Percentiles rank a stretch among this genome's conserved stretches.
phyloP scores from a whole-genome alignment of 768 basidiomycete genomes.

The Tricholoma sp. region DNA sequence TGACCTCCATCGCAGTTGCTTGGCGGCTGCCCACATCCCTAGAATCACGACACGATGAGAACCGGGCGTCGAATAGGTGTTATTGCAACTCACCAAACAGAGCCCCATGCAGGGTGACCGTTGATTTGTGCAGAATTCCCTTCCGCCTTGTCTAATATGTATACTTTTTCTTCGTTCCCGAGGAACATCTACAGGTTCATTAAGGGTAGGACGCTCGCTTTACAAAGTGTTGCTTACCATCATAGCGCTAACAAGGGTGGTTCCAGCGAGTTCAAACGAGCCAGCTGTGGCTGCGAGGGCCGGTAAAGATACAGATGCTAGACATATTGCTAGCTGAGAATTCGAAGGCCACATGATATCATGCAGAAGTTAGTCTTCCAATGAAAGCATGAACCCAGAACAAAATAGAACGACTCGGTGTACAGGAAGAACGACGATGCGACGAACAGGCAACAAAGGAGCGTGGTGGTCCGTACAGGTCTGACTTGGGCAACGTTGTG shows the following conservation, averaged over 20 bases:
- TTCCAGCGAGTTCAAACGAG: constrained; percentile 30
- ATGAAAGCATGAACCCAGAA: neutral
- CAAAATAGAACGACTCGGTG: neutral
- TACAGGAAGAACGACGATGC: neutral
- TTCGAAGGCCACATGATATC: constrained; percentile 10
- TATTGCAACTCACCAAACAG: constrained; percentile 47
- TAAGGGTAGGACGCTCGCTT: neutral
- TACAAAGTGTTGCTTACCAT: constrained; percentile 24
- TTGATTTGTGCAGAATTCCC: constrained; percentile 54
- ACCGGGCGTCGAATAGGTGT: neutral
- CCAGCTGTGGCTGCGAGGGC: constrained; percentile 25
- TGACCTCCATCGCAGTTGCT: constrained; percentile 64
- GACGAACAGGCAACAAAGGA: neutral
- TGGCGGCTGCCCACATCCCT: constrained; percentile 62
- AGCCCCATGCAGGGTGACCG: constrained; percentile 65
- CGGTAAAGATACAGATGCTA: constrained; percentile 17
- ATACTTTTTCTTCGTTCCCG: constrained; percentile 63
- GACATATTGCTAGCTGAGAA: constrained; percentile 21
- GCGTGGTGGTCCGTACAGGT: neutral
- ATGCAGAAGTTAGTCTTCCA: neutral
- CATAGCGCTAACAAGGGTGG: constrained; percentile 33
- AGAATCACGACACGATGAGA: neutral
- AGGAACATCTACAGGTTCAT: constrained; percentile 49
- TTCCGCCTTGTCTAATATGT: constrained; percentile 78
- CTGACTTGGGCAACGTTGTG: neutral